Evolutionary conservation across 1,139 yeast species (phyloP), one percentile per base, ranked within the genome.

Genomic region (Pichia sorboxylosa): DNA sequence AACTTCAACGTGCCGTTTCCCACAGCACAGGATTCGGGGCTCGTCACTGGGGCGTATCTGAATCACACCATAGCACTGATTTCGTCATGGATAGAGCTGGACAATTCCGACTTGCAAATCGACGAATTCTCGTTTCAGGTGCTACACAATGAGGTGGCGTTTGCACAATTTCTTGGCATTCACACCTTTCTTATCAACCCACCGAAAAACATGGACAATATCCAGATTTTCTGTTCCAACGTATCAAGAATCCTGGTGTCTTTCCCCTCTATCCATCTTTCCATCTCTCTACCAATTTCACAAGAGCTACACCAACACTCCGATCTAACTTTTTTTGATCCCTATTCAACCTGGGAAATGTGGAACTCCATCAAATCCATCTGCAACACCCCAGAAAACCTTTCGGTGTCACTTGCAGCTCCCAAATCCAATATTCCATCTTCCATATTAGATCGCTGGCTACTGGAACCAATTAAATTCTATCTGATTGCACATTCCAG

Each of bases 51-150:
- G 2, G 39, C 52, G 1, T 66, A 65, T 40, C 48, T 62, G 4
- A 37, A 48, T 3, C 54, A 56, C 33, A 59, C 67, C 0, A 58
- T 69, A 26, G 81, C 79, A 0, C 45, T 74, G 23, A 52, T 74
- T 1, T 66, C 81, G 0, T 70, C 79, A 2, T 75, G 82, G 81
- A 59, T 73, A 10, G 81, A 75, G 44, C 53, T 74, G 23, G 82
- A 74, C 40, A 63, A 73, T 20, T 55, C 56, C 16, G 69, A 71
- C 46, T 51, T 55, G 0, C 42, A 58, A 4, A 58, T 69, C 9
- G 67, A 75, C 22, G 67, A 64, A 39, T 55, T 73, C 34, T 68
- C 77, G 3, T 54, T 55, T 22, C 74, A 73, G 42, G 78, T 74
- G 1, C 37, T 74, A 17, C 39, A 53, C 25, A 69, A 72, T 42